phyloP scores from a whole-genome alignment of 2,329 filamentous ascomycete species.

The Tolypocladium guangdongense region DNA sequence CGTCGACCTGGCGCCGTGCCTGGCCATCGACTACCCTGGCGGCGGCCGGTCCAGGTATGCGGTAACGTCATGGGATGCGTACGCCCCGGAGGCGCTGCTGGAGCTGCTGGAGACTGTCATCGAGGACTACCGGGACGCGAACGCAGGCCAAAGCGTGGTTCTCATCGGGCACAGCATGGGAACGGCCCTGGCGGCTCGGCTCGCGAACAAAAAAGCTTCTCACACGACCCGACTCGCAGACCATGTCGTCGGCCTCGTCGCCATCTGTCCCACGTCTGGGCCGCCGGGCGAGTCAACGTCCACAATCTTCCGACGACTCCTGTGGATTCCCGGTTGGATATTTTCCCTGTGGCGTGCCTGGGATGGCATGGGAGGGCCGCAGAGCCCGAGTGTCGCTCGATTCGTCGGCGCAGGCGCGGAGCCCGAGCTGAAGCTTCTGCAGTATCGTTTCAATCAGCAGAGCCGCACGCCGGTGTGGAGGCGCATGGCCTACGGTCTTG shows the following conservation, averaged over 20 bases:
- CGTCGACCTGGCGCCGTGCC: slow-evolving; percentile 70
- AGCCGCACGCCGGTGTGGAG: slow-evolving; percentile 75
- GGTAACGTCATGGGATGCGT: slow-evolving; percentile 64
- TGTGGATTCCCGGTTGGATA: slow-evolving; percentile 58
- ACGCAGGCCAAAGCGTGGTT: slow-evolving; percentile 59
- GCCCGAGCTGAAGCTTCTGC: slow-evolving; percentile 52
- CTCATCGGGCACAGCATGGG: slow-evolving; percentile 88
- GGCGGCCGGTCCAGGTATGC: slow-evolving; percentile 73
- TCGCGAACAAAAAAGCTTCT: slow-evolving; percentile 40
- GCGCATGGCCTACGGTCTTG: slow-evolving; percentile 63
- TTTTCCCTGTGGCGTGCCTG: slow-evolving; percentile 69
- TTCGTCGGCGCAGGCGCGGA: slow-evolving; percentile 63
- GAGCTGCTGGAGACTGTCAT: slow-evolving; percentile 69
- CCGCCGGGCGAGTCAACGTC: slow-evolving; percentile 41
- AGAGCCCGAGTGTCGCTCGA: slow-evolving; percentile 68
- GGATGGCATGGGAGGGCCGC: slow-evolving; percentile 67
- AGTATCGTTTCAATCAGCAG: slow-evolving; percentile 69
- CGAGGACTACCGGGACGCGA: slow-evolving; percentile 56
- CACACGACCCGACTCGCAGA: slow-evolving; percentile 42
- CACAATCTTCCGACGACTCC: slow-evolving; percentile 39
- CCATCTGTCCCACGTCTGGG: slow-evolving; percentile 66
- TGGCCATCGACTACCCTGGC: slow-evolving; percentile 78
- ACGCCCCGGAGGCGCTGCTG: slow-evolving; percentile 63
- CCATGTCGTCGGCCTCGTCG: slow-evolving; percentile 65
- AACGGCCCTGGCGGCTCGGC: slow-evolving; percentile 61